Base-by-base conservation (phyloP, 2,329 filamentous ascomycete species). In the Cercospora nicotianae region DNA sequence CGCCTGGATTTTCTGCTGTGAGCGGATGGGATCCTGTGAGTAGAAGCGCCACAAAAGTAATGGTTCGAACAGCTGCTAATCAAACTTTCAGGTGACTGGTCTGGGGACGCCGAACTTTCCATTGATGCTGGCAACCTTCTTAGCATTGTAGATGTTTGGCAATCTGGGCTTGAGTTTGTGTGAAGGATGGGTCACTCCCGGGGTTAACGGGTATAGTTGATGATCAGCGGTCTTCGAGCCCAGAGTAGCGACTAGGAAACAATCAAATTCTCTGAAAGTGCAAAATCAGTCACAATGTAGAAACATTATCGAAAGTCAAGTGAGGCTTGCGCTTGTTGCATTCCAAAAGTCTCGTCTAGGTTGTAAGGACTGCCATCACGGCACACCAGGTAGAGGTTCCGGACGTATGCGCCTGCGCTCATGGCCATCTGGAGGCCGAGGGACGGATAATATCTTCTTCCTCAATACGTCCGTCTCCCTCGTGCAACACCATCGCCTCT, bases 401-500 rank as follows among this genome's bases (percentile, higher is more conserved):
- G 33, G 33, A 13, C 33, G 12, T 12, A 36, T 36, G 33, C 33
- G 33, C 33, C 33, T 36, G 33, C 12, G 33, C 33, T 67, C 48
- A 64, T 12, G 28, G 45, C 45, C 48, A 57, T 23, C 61, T 48
- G 13, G 51, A 57, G 5, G 45, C 30, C 9, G 62, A 45, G 13
- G 69, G 68, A 9, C 69, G 30, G 10, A 72, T 70, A 39, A 97
- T 96, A 76, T 96, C 91, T 55, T 88, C 87, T 70, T 88, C 87
- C 3, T 87, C 88, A 55, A 96, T 79, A 1, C 91, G 90, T 33
- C 90, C 65, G 23, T 87, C 92, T 74, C 93, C 67, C 23, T 87
- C 92, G 75, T 93, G 94, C 66, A 97, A 83, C 20, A 97, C 93
- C 87, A 97, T 94, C 4, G 93, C 93, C 81, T 97, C 93, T 72